phyloP scores from a whole-genome alignment of 495 filamentous ascomycete genomes.

The Penicillium psychrofluorescens region DNA sequence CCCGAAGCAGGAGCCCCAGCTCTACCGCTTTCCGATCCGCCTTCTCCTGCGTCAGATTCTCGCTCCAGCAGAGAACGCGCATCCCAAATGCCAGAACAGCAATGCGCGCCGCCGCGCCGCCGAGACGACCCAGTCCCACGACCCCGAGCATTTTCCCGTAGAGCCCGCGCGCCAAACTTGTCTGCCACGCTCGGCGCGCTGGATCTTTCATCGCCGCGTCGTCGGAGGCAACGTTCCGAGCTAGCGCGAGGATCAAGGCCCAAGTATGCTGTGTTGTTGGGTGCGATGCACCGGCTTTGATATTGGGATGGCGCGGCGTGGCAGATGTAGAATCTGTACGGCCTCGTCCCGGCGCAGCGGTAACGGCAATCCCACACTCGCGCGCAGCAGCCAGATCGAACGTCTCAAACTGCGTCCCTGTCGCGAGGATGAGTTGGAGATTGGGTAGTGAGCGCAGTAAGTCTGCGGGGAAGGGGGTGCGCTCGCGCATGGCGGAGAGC shows the following conservation, averaged over 20 bases:
- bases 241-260: conserved; percentile 51
- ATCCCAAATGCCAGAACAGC: conserved; percentile 55
- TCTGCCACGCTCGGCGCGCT: conserved; percentile 48
- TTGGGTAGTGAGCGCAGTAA: conserved; percentile 54
- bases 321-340: background rate
- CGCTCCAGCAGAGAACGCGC: conserved; percentile 56
- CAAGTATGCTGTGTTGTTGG: conserved; percentile 59
- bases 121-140: conserved; percentile 56
- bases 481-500: conserved; percentile 59
- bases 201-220: conserved; percentile 35
- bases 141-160: conserved; percentile 50
- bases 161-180: conserved; percentile 42
- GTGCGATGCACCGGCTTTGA: background rate
- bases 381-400: background rate
- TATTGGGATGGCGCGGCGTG: conserved; percentile 35
- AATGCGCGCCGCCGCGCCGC: conserved; percentile 47
- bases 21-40: conserved; percentile 50
- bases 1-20: conserved; percentile 32
- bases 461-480: conserved; percentile 55
- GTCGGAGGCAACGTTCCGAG: conserved; percentile 53
- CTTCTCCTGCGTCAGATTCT: conserved; percentile 55
- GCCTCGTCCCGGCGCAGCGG: background rate
- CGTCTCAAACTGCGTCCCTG: conserved; percentile 7
- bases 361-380: background rate
- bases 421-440: conserved; percentile 58